Percentiles rank a stretch among this genome's conserved stretches.
Conservation (phyloP, 257 asterid species). For the Echium plantagineum region DNA sequence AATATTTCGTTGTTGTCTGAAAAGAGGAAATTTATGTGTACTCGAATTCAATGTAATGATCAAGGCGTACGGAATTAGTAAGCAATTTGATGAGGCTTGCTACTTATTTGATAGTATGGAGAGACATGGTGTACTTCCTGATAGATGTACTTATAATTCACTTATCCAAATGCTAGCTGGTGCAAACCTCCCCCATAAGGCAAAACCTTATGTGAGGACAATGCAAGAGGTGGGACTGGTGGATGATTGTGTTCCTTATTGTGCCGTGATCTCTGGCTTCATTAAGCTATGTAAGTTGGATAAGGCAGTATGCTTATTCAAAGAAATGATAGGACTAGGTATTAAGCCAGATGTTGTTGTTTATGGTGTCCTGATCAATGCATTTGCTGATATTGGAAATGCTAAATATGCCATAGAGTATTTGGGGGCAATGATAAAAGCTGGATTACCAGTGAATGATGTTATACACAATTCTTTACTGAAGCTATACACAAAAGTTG, state of each 20-base stretch:
- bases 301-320: conserved; percentile 41
- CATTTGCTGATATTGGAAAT: too few relatives aligned
- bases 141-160: conserved; percentile 72
- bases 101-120: conserved; percentile 54
- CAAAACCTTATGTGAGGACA: conserved; percentile 41
- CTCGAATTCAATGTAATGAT: conserved; percentile 82
- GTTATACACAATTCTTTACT: too few relatives aligned
- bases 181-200: conserved; percentile 56
- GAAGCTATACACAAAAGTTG: conserved; percentile 81
- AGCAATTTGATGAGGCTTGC: conserved; percentile 63
- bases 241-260: conserved; percentile 60
- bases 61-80: conserved; percentile 81
- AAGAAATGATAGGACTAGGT: conserved; percentile 45
- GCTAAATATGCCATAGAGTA: too few relatives aligned
- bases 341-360: conserved; percentile 70
- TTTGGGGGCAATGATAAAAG: too few relatives aligned
- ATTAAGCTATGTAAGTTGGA: conserved; percentile 47
- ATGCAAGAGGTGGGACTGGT: conserved; percentile 64
- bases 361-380: too few relatives aligned
- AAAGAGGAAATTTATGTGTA: conserved; percentile 31
- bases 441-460: too few relatives aligned
- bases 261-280: too few relatives aligned
- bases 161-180: conserved; percentile 77
- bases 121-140: conserved; percentile 47
- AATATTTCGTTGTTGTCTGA: conserved; percentile 47